Base-by-base conservation (phyloP, 768 basidiomycete species). In the Boletellus sp. region DNA sequence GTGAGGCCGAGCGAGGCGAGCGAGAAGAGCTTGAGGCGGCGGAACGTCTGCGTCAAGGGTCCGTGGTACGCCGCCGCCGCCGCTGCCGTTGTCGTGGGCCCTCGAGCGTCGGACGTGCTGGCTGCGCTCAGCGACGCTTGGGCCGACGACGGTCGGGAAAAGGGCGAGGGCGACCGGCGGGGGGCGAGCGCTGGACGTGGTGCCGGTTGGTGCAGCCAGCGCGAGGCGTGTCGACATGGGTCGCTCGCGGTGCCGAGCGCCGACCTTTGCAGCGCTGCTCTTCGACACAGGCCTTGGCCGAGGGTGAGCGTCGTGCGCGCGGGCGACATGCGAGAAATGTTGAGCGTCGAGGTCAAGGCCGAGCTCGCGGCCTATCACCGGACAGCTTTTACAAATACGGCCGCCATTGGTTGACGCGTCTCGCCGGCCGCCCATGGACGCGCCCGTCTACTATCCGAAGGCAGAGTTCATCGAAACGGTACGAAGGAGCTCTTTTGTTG, bases 391-490 rank as follows among this genome's bases (percentile, higher is more conserved):
- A 39, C 41, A 46, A 34, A 39, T 33, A 50, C 45, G 16, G 37
- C 44, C 53, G 33, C 35, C 47, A 45, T 28, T 20, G 22, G 45
- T 35, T 10, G 43, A 54, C 57, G 55, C 63, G 49, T 65, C 53
- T 31, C 24, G 39, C 15, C 41, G 51, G 42, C 56, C 28, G 28
- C 28, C n/a, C 26, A 87, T 89, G 85, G 85, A 90, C 26, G 70
- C 80, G 16, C 84, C 84, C 7, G 81, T 91, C 35, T 86, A 83
- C 70, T 92, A 93, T 65, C 80, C 85, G 12, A 85, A 85, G 55
- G 73, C 81, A 26, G 91, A 94, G 68, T 93, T 85, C 69, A 94
- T 94, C 39, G 91, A 94, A 73, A 94, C 90, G 48, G 90, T 90
- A 66, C 49, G 77, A 36, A 42, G n/a, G 10, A 26, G 32, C 33